phyloP scores from a whole-genome alignment of 164 flowering plant species.

The Piper longum region DNA sequence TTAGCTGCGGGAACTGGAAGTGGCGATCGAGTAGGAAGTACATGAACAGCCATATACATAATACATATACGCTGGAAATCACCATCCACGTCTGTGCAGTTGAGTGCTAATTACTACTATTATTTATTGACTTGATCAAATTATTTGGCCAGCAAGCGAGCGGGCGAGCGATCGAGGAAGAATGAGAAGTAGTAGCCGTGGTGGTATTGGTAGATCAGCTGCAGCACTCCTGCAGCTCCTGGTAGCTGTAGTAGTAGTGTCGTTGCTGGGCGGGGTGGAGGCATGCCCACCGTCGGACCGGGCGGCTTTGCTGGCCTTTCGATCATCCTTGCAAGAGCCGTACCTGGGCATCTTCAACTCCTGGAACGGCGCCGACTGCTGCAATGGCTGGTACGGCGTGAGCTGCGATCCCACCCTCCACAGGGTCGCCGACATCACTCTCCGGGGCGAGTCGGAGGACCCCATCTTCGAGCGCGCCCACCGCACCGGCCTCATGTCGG shows the following conservation, averaged over 20 bases:
- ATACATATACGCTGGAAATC: too few relatives aligned
- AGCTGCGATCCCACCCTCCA: slow-evolving; percentile 50
- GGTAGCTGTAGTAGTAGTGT: slow-evolving; percentile 37
- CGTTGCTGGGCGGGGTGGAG: slow-evolving; percentile 33
- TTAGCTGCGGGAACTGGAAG: too few relatives aligned
- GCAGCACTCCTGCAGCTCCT: slow-evolving; percentile 3
- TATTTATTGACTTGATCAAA: too few relatives aligned
- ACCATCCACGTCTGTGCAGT: too few relatives aligned
- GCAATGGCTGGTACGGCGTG: slow-evolving; percentile 72
- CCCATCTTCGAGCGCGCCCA: slow-evolving; percentile 46
- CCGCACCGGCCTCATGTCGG: slow-evolving; percentile 76
- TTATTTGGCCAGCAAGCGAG: too few relatives aligned
- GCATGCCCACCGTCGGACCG: slow-evolving; percentile 65
- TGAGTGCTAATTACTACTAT: too few relatives aligned
- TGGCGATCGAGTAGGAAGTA: too few relatives aligned
- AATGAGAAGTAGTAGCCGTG: too few relatives aligned
- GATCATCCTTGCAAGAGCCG: slow-evolving; percentile 44
- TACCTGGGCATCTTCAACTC: slow-evolving; percentile 63
- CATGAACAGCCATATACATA: too few relatives aligned
- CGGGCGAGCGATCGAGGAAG: too few relatives aligned
- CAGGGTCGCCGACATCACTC: slow-evolving; percentile 65
- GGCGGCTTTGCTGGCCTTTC: slow-evolving; percentile 56
- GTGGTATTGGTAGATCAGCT: background rate
- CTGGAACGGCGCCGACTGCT: slow-evolving; percentile 78
- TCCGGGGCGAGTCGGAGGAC: slow-evolving; percentile 84